phyloP scores from a whole-genome alignment of 306 rosid species.

The Echinosophora koreensis region DNA sequence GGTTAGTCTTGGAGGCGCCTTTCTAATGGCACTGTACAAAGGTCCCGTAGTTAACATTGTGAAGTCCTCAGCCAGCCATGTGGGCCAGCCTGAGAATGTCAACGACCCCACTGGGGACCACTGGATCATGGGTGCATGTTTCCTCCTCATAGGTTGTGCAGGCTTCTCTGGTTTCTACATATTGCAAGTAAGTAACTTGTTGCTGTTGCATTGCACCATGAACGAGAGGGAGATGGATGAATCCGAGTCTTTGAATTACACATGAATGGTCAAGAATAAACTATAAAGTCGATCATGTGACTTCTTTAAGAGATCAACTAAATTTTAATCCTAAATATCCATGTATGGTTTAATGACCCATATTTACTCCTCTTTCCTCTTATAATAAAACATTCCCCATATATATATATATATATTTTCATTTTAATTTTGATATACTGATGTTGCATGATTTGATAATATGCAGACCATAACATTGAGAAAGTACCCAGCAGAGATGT shows the following conservation, averaged over 20 bases:
- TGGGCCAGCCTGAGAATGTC: constrained; percentile 42
- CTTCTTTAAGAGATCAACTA: too few species aligned
- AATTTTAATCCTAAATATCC: too few species aligned
- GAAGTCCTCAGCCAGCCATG: constrained; percentile 18
- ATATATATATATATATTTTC: not conserved
- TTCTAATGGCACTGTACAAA: constrained; percentile 81
- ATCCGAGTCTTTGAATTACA: too few species aligned
- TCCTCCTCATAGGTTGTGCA: constrained; percentile 67
- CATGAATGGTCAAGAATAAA: too few species aligned
- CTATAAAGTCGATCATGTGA: too few species aligned
- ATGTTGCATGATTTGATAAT: not conserved
- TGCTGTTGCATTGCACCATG: not conserved
- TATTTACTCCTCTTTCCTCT: too few species aligned
- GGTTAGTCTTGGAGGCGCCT: constrained; percentile 73
- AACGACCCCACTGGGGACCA: constrained; percentile 48
- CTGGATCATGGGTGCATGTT: constrained; percentile 66
- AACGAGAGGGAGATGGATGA: too few species aligned
- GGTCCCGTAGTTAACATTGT: constrained; percentile 60
- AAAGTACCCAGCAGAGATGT: constrained; percentile 76
- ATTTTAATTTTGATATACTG: not conserved
- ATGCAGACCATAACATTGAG: constrained; percentile 69
- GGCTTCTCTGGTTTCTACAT: constrained; percentile 76
- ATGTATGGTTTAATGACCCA: too few species aligned
- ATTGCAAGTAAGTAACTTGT: constrained; percentile 53
- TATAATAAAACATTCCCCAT: too few species aligned